Conservation (phyloP, 441 rosid species). For the Syzygium malaccense region DNA sequence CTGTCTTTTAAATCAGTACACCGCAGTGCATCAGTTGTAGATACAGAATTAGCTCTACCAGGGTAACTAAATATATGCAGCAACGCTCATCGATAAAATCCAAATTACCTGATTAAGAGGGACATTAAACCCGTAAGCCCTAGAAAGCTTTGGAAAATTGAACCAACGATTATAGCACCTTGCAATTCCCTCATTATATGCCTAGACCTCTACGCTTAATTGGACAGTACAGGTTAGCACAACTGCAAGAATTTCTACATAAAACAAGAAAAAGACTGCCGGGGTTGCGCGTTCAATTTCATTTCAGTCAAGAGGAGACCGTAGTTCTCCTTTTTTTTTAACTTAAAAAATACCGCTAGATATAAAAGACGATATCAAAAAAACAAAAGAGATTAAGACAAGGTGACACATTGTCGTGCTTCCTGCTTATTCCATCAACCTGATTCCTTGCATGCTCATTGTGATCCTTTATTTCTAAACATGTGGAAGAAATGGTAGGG, state of each 20-base stretch:
- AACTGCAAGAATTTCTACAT: background rate
- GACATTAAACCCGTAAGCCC: constrained; percentile 86
- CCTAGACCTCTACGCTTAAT: constrained; percentile 59
- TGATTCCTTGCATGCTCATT: background rate
- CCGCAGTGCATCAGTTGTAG: background rate
- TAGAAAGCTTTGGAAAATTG: constrained; percentile 69
- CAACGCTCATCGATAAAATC: background rate
- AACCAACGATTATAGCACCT: constrained; percentile 84
- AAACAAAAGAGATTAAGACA: background rate
- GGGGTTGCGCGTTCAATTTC: background rate
- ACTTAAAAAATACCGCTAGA: background rate
- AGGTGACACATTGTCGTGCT: background rate
- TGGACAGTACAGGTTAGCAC: background rate
- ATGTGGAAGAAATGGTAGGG: background rate
- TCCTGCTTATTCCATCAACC: background rate
- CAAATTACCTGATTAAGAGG: constrained; percentile 56
- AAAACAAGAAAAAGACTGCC: background rate
- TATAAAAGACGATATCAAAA: background rate
- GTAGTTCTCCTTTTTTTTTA: background rate
- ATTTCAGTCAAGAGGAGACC: background rate
- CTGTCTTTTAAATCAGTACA: background rate
- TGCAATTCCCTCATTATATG: constrained; percentile 94
- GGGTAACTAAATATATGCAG: background rate
- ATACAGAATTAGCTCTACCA: background rate
- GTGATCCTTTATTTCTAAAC: background rate